Conservation (phyloP, 768 basidiomycete species). For the Boletus rufocinnamomeus region DNA sequence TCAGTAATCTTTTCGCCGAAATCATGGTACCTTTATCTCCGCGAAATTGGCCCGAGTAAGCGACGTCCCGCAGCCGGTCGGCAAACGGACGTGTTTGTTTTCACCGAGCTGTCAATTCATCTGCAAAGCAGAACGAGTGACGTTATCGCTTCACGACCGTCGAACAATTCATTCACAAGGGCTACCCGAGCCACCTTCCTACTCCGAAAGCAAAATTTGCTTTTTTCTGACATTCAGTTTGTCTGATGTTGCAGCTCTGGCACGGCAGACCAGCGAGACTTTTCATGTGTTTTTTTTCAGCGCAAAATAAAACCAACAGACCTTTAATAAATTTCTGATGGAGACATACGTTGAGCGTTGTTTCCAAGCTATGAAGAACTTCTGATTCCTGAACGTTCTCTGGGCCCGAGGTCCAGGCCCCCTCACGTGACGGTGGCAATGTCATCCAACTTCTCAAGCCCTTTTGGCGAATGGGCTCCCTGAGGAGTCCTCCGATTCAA, state of each 20-base stretch:
- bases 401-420: neutral
- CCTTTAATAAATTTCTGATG: neutral
- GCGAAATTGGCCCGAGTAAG: conserved; percentile 20
- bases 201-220: too few relatives aligned
- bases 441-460: too few relatives aligned
- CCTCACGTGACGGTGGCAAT: neutral
- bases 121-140: too few relatives aligned
- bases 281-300: neutral
- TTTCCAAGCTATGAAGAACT: neutral
- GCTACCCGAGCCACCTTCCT: too few relatives aligned
- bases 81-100: neutral
- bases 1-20: conserved; percentile 4
- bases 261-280: neutral
- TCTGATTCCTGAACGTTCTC: neutral
- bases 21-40: conserved; percentile 24
- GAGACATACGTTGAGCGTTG: neutral
- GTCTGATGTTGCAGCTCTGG: too few relatives aligned
- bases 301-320: neutral
- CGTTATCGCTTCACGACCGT: too few relatives aligned
- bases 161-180: too few relatives aligned
- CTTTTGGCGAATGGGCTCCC: too few relatives aligned
- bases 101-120: neutral
- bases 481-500: too few relatives aligned
- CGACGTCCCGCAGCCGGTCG: conserved; percentile 11
- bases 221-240: too few relatives aligned